Conservation (phyloP, 352 stramenopile species). For the Pythium chondricola region DNA sequence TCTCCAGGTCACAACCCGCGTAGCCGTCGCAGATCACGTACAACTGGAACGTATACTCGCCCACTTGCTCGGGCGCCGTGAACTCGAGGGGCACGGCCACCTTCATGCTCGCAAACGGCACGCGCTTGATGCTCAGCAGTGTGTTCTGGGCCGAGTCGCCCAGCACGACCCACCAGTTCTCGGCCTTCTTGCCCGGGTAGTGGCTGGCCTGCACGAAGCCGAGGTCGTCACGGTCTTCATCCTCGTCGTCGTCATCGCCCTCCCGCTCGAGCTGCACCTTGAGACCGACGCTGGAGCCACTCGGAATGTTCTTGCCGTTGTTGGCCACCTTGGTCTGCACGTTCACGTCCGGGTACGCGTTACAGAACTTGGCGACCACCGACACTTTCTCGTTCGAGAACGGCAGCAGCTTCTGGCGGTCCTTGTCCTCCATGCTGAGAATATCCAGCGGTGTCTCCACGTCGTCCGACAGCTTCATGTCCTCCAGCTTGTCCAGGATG, state of each 20-base stretch:
- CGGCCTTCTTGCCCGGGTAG: slow-evolving; percentile 89
- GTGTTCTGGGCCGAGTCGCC: slow-evolving; percentile 94
- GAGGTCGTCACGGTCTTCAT: slow-evolving; percentile 40
- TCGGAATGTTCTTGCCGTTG: slow-evolving; percentile 84
- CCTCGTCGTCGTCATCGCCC: slow-evolving; percentile 72
- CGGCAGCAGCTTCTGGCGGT: slow-evolving; percentile 86
- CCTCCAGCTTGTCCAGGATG: slow-evolving; percentile 53
- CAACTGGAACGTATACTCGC: slow-evolving; percentile 93
- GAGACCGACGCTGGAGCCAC: slow-evolving; percentile 88
- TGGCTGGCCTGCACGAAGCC: slow-evolving; percentile 70
- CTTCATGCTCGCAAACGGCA: slow-evolving; percentile 85
- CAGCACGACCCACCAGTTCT: slow-evolving; percentile 99
- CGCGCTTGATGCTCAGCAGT: slow-evolving; percentile 96
- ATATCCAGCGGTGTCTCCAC: slow-evolving; percentile 82
- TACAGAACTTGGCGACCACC: slow-evolving; percentile 99
- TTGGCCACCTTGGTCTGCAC: slow-evolving; percentile 92
- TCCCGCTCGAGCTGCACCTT: slow-evolving; percentile 89
- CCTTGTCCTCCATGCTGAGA: slow-evolving; percentile 92
- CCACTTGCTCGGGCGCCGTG: slow-evolving; percentile 90
- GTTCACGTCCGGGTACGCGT: slow-evolving; percentile 98
- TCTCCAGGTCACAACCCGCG: slow-evolving; percentile 97
- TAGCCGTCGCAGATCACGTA: slow-evolving; percentile 99
- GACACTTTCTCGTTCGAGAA: slow-evolving; percentile 90
- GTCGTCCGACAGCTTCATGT: slow-evolving; percentile 60
- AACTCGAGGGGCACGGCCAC: slow-evolving; percentile 92